phyloP scores from a whole-genome alignment of 306 rosid genomes.

The Medicago truncatula region MtrunA17r5.0-ANR NC_053043.1:48106501-48107000 shows the following conservation, averaged over 20 bases:
- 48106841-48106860: conserved; percentile 10
- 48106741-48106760: neutral
- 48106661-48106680: conserved; percentile 5
- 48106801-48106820: conserved; percentile 31
- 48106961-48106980: too few relatives aligned
- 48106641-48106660: neutral
- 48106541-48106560: conserved; percentile 66
- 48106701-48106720: neutral
- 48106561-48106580: conserved; percentile 72
- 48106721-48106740: too few relatives aligned
- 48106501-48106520: conserved; percentile 85
- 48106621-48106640: conserved; percentile 27
- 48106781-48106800: neutral
- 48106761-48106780: neutral
- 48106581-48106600: conserved; percentile 77
- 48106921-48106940: conserved; percentile 16
- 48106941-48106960: too few relatives aligned
- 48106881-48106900: conserved; percentile 49
- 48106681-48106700: conserved; percentile 36
- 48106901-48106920: conserved; percentile 40
- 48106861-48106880: conserved; percentile 52
- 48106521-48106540: conserved; percentile 82
- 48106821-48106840: conserved; percentile 20
- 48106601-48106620: conserved; percentile 66
- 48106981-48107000: too few relatives aligned